Evolutionary conservation across 148 eudicot species (phyloP).

Genomic region (Persicaria tinctoria): DNA sequence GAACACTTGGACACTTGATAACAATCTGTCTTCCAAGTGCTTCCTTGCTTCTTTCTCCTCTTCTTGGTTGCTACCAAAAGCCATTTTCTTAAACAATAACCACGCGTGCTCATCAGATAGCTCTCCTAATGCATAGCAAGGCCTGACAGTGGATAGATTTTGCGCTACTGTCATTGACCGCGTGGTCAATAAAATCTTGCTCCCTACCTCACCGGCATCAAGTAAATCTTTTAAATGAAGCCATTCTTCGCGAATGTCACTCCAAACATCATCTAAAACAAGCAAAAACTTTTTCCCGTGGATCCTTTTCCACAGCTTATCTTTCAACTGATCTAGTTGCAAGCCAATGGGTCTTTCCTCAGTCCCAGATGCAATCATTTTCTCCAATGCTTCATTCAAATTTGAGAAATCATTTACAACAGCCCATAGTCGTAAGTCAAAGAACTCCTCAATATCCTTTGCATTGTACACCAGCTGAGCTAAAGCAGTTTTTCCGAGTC

Average conservation of each 20-base stretch:
- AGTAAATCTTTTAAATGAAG: constrained; percentile 13
- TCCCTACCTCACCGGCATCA: constrained; percentile 15
- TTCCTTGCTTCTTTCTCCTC: not conserved
- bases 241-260: constrained; percentile 20
- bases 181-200: constrained; percentile 30
- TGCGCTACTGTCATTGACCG: constrained; percentile 22
- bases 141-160: constrained; percentile 15
- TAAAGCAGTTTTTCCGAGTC: constrained; percentile 26
- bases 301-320: constrained; percentile 5
- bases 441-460: constrained; percentile 11
- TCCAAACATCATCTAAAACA: constrained; percentile 29
- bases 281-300: constrained; percentile 17
- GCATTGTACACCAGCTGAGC: constrained; percentile 21
- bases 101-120: constrained; percentile 23
- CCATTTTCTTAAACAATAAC: constrained; percentile 24
- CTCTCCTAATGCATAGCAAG: constrained; percentile 14
- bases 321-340: constrained; percentile 15
- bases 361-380: constrained; percentile 17
- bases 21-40: constrained; percentile 9
- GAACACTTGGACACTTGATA: constrained; percentile 16
- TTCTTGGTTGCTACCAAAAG: constrained; percentile 11
- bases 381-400: constrained; percentile 14
- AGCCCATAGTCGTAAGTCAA: constrained; percentile 22
- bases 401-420: constrained; percentile 17
- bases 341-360: constrained; percentile 11